A percentile compares a stretch with the other conserved stretches of the same genome.
Evolutionary conservation across 2,329 filamentous ascomycete species (phyloP).

Genomic region (Magnaporthales sp.): DNA sequence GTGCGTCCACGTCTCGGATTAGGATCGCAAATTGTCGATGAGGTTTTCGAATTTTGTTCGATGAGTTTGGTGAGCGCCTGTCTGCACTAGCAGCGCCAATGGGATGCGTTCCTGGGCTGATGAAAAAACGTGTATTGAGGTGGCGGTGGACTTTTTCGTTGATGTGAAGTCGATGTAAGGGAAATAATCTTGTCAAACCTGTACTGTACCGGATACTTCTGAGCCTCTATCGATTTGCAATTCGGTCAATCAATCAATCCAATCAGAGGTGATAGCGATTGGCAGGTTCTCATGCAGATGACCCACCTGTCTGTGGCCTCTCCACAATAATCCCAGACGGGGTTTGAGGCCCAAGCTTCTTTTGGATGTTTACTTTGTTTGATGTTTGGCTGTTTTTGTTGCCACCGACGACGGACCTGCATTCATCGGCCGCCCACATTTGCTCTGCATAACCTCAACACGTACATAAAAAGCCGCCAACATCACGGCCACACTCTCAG

Average conservation of each 20-base stretch:
- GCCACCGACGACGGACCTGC: constrained; percentile 4
- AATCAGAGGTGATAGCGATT: not conserved
- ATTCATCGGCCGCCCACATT: not conserved
- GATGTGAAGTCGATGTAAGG: not conserved
- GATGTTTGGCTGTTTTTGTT: not conserved
- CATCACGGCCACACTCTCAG: not conserved
- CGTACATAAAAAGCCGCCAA: not conserved
- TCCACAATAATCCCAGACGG: not conserved
- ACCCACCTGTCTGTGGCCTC: not conserved
- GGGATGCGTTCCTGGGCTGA: not conserved
- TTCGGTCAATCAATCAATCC: too few species aligned
- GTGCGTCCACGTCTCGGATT: not conserved
- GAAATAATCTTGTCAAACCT: too few species aligned
- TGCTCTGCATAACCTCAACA: not conserved
- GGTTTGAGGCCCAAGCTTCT: not conserved
- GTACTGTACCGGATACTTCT: not conserved
- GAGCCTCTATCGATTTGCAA: not conserved
- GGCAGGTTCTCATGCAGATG: not conserved
- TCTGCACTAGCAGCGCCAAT: not conserved
- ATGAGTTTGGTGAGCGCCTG: not conserved
- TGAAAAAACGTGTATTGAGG: not conserved
- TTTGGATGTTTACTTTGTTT: constrained; percentile 1
- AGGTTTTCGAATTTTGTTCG: not conserved
- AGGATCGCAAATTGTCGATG: not conserved
- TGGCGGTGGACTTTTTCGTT: not conserved